Conservation (phyloP, 2,329 filamentous ascomycete species). For the Fusarium sp. region DNA sequence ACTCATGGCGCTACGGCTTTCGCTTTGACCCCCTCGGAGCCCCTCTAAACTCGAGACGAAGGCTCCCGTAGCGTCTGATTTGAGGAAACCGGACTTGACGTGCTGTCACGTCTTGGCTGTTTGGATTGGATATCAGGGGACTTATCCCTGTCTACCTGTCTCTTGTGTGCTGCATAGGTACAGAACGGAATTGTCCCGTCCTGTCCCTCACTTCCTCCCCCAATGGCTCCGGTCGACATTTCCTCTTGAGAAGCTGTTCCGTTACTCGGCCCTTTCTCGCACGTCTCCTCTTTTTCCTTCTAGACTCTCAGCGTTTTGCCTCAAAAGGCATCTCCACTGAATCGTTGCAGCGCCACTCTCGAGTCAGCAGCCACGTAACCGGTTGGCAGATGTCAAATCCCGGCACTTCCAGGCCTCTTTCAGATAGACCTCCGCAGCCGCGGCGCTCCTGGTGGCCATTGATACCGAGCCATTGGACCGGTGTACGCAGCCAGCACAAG, state of each 20-base stretch:
- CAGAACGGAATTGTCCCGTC: background rate
- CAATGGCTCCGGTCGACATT: background rate
- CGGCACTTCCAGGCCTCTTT: slow-evolving; percentile 4
- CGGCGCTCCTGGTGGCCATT: background rate
- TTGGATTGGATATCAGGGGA: background rate
- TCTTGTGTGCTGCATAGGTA: background rate
- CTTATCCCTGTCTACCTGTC: background rate
- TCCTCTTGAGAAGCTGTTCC: background rate
- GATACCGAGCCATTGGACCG: background rate
- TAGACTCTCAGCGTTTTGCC: background rate
- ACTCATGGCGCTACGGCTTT: background rate
- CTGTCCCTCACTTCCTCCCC: no score
- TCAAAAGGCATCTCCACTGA: background rate
- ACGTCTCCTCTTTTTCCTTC: background rate
- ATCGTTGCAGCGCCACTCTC: no score
- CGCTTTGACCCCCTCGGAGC: background rate
- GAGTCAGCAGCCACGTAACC: background rate
- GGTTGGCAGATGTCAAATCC: background rate
- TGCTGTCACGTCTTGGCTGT: background rate
- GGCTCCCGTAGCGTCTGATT: background rate
- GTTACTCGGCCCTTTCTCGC: background rate
- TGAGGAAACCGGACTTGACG: background rate
- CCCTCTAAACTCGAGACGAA: background rate
- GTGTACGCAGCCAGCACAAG: background rate
- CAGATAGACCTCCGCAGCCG: background rate